These are phyloP conservation scores for Podospora pseudopauciseta DNA, from an alignment of 495 filamentous ascomycete species.

Conservation along the genomic window DNA sequence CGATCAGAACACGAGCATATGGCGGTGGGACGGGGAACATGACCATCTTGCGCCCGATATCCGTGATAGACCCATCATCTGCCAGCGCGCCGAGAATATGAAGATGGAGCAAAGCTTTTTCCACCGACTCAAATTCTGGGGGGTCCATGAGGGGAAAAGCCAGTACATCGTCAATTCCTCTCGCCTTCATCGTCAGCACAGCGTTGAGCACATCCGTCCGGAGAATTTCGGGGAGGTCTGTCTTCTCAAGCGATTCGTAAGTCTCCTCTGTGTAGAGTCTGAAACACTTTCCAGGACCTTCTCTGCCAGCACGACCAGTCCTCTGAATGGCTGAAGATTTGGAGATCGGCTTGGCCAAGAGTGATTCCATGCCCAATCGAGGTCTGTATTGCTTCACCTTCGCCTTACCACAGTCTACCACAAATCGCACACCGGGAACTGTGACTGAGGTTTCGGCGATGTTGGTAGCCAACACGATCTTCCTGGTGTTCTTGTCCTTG, in stretches of 20 bases:
- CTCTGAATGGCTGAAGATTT: slow-evolving; percentile 91
- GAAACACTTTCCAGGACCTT: slow-evolving; percentile 85
- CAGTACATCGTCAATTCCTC: slow-evolving; percentile 78
- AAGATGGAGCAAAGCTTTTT: slow-evolving; percentile 80
- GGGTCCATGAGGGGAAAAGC: slow-evolving; percentile 82
- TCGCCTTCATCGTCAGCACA: slow-evolving; percentile 90
- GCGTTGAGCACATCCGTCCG: slow-evolving; percentile 82
- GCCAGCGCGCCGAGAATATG: slow-evolving; percentile 72
- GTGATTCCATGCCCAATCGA: slow-evolving; percentile 80
- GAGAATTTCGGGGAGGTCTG: slow-evolving; percentile 83
- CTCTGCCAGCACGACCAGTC: slow-evolving; percentile 87
- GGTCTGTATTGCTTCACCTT: slow-evolving; percentile 91
- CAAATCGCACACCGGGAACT: slow-evolving; percentile 84
- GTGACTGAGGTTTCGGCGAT: slow-evolving; percentile 98
- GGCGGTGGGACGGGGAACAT: slow-evolving; percentile 77
- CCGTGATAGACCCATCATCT: slow-evolving; percentile 68
- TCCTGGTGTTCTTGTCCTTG: slow-evolving; percentile 68
- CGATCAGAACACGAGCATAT: slow-evolving; percentile 76
- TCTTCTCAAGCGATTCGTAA: slow-evolving; percentile 65
- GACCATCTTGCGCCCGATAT: slow-evolving; percentile 71
- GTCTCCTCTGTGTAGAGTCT: slow-evolving; percentile 82
- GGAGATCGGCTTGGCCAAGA: slow-evolving; percentile 87
- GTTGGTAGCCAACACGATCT: slow-evolving; percentile 90
- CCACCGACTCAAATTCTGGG: slow-evolving; percentile 70
- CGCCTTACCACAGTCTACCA: slow-evolving; percentile 89